phyloP scores from a whole-genome alignment of 176 grass and related monocot species.

The Rhynchospora tenuis region DNA sequence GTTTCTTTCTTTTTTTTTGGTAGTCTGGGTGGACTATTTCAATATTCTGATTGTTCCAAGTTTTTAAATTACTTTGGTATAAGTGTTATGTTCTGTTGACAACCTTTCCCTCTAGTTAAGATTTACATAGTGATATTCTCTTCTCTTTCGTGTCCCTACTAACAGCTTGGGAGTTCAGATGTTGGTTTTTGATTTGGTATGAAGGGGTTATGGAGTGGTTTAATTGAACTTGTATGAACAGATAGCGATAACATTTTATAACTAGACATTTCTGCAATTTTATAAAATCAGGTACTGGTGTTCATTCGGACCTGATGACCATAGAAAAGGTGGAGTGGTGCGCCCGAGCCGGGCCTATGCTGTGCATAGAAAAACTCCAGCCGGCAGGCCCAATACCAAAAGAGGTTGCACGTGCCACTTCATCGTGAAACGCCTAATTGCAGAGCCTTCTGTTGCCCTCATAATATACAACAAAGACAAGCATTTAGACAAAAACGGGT shows the following conservation, averaged over 20 bases:
- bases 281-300: slow-evolving; percentile 76
- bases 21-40: background rate
- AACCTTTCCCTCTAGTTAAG: background rate
- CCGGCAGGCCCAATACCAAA: slow-evolving; percentile 94
- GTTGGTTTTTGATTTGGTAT: background rate
- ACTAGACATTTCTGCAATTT: background rate
- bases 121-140: too few species aligned
- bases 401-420: slow-evolving; percentile 97
- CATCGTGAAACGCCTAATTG: slow-evolving; percentile 94
- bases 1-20: background rate
- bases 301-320: slow-evolving; percentile 95
- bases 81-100: background rate
- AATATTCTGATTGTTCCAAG: background rate
- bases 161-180: background rate
- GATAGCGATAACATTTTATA: background rate
- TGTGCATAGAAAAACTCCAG: slow-evolving; percentile 71
- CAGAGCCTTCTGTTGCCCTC: slow-evolving; percentile 83
- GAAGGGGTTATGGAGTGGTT: background rate
- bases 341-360: slow-evolving; percentile 68
- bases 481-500: slow-evolving; percentile 86
- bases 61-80: background rate
- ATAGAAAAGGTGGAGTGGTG: slow-evolving; percentile 66
- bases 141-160: background rate
- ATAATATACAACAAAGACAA: slow-evolving; percentile 98
- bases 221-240: background rate